Evolutionary conservation across 1,139 yeast species (phyloP), one percentile per base, ranked within the genome.

Genomic region (Wickerhamiella pararugosa): DNA sequence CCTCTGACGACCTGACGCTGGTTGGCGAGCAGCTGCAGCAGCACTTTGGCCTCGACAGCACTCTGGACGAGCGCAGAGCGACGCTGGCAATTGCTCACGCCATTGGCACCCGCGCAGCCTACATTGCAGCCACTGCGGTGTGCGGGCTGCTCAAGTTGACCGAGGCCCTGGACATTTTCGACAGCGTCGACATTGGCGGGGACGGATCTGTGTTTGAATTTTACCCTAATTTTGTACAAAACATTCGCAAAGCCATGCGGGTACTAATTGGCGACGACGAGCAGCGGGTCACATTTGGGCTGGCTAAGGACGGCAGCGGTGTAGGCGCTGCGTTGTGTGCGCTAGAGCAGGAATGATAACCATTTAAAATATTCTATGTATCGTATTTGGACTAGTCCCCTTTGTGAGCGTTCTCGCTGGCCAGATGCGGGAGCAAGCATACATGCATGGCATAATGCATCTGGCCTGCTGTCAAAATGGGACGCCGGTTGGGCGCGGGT

Each of bases 311-410:
- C 57, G 97, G 97, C 39, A 78, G 92, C 46, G 94, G 95, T 47
- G 94, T 86, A 36, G 97, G 97, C 51, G 96, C 96, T 41, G 96
- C 96, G 1, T 69, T 87, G 47, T 82, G 94, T 63, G 96, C 96
- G 5, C 53, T 67, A n/a, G 41, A 38, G 25, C 36, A 38, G 11
- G 36, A 36, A 2, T 15, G 7, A 6, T 37, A 27, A 32, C 26
- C 6, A 11, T 25, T 8, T 7, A 29, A 15, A 15, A 15, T 15
- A 15, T 3, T 15, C 21, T 15, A 15, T 4, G 21, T 15, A 15
- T 15, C 21, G 21, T 15, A 15, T 15, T 3, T 15, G 21, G 21
- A 15, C 4, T 15, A 15, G 3, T 15, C 21, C 3, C 21, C 21
- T 15, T 15, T 15, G 21, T 15, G 21, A 15, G 21, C 21, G 21